Base-by-base conservation (phyloP, 345 rosid species). In the Hypericum androsaemum region DNA sequence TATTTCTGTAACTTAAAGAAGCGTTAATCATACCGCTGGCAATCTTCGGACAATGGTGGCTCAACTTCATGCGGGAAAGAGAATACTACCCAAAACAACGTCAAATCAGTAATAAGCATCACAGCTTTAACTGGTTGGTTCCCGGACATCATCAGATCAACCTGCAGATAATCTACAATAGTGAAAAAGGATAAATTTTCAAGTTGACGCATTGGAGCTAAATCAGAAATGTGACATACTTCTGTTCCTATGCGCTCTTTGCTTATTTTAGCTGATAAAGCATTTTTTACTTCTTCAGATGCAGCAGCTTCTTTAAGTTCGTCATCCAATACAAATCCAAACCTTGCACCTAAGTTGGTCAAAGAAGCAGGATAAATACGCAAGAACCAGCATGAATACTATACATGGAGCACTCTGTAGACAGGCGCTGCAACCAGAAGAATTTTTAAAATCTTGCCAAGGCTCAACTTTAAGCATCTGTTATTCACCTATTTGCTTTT, bases 201-300 rank as follows among this genome's bases (percentile, higher is more conserved):
- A 22, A 22, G 32, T 22, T 22, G 32, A 22, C n/a, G 32, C 4
- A 22, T 22, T 22, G 32, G 32, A 44, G 39, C 53, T 42, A 48
- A 28, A 32, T 12, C 44, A 42, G 10, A 56, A 53, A 50, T 2
- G 53, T 52, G 7, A 76, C 80, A 60, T 78, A 89, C 92, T 76
- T 90, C 98, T 59, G 71, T 72, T 54, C 98, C 98, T 5, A 90
- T 62, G 51, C 96, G 96, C 76, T 90, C 98, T 76, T 77, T 84
- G 71, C 96, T 87, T 52, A 90, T 69, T 76, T 87, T 90, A 54
- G 79, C 80, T 44, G 78, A 80, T 73, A 90, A 96, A 64, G 96
- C 89, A 46, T 66, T 60, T 74, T 72, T 87, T 56, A 87, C 96
- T 44, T 90, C 89, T 50, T 84, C 80, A 49, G 71, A 62, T 38